Evolutionary conservation across 768 basidiomycete genomes (phyloP), one percentile per base, ranked within the genome.

Genomic region (Rhodotorula diobovata): DNA sequence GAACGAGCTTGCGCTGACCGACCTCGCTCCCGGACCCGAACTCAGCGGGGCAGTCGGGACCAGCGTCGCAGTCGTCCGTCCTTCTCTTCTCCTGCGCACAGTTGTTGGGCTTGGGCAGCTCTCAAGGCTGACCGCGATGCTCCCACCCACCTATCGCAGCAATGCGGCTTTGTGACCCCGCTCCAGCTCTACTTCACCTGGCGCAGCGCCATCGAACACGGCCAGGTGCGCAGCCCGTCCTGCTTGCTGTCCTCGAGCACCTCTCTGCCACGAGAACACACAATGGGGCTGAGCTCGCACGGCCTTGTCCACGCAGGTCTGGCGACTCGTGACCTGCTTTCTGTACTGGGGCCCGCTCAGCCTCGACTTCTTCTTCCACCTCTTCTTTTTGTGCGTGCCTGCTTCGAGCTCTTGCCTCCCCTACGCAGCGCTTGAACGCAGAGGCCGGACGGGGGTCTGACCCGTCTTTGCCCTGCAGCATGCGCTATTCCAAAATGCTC

Each of bases 401-500:
- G 18, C 20, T 4, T 32, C 15, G 18, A 15, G 28, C 48, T 39
- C 18, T n/a, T 34, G 23, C n/a, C n/a, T n/a, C n/a, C n/a, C n/a
- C n/a, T n/a, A n/a, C n/a, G n/a, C n/a, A n/a, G n/a, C n/a, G n/a
- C n/a, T n/a, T n/a, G n/a, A n/a, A n/a, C n/a, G n/a, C n/a, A n/a
- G n/a, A n/a, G n/a, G 39, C 9, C 39, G 39, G 39, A 15, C 39
- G 39, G 39, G 39, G 9, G 39, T 9, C 39, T 41, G 14, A 43
- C 41, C 41, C 41, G 14, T 43, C 41, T 18, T 12, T 23, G 12
- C 43, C 6, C 45, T 12, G 37, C 78, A 96, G 94, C 80, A 95
- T 97, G 93, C 84, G 96, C 63, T 98, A 98, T 79, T 93, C 92
- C 74, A 85, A 94, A 56, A 90, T 97, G 89, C 83, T 99, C 7